phyloP scores from a whole-genome alignment of 73 alveolate genomes.

The Paramecium tetraurelia region DNA sequence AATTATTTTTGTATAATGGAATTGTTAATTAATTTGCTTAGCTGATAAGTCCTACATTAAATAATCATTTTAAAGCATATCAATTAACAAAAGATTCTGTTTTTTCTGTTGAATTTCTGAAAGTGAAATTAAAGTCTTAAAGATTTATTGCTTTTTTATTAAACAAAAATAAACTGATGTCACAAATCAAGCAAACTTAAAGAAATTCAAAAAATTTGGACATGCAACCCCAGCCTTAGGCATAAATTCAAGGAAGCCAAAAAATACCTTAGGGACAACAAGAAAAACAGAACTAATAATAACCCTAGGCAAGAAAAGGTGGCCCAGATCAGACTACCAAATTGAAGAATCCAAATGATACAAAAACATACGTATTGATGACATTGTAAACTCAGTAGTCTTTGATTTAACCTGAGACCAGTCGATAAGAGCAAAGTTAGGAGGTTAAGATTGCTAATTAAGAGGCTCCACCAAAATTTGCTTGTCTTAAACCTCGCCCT shows the following conservation, averaged over 20 bases:
- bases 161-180: not conserved
- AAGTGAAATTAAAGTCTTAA: not conserved
- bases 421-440: not conserved
- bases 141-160: not conserved
- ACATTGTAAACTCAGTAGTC: not conserved
- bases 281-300: not conserved
- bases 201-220: not conserved
- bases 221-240: not conserved
- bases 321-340: not conserved
- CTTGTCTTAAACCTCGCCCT: not conserved
- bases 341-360: not conserved
- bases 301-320: not conserved
- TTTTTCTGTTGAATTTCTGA: not conserved
- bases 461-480: not conserved
- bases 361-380: not conserved
- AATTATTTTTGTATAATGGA: too few species aligned
- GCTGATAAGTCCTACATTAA: too few species aligned
- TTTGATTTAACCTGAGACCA: not conserved
- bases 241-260: not conserved
- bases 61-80: not conserved
- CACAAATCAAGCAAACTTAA: not conserved
- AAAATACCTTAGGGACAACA: not conserved
- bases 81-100: not conserved
- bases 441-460: not conserved
- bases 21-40: too few species aligned